Percentiles rank a stretch among this genome's conserved stretches.
Conservation (phyloP, 345 rosid species). For the Gossypium mustelinum region DNA sequence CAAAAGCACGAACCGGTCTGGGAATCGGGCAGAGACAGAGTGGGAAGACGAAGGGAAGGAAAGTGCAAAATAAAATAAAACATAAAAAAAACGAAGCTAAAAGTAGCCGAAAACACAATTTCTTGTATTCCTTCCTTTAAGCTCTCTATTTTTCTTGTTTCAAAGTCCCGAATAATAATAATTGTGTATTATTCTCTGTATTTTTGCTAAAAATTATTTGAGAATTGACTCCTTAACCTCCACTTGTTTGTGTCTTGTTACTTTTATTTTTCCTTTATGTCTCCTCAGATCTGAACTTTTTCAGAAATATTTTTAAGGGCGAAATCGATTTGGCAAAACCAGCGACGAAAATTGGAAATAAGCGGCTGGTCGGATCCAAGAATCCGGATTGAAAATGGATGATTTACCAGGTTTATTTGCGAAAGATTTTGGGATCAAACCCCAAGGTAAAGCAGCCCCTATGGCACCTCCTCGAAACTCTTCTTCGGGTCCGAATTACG, state of each 20-base stretch:
- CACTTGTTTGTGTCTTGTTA: background rate
- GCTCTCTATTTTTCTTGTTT: background rate
- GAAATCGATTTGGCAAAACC: background rate
- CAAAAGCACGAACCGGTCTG: background rate
- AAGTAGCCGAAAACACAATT: background rate
- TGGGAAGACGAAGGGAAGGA: background rate
- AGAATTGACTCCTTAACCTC: conserved; percentile 20
- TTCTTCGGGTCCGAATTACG: conserved; percentile 26
- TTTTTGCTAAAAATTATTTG: conserved; percentile 13
- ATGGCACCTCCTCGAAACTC: conserved; percentile 48
- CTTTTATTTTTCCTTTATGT: background rate
- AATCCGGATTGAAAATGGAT: conserved; percentile 38
- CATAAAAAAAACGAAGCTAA: background rate
- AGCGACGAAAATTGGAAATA: background rate
- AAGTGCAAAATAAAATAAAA: background rate
- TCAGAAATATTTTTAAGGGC: conserved; percentile 1
- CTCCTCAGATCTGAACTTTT: conserved; percentile 20
- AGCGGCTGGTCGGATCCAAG: conserved; percentile 4
- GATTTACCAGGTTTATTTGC: conserved; percentile 59
- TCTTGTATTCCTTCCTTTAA: background rate
- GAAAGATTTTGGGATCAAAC: conserved; percentile 63
- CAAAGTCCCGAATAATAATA: background rate
- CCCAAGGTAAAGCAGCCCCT: conserved; percentile 73
- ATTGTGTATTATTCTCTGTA: too few relatives aligned
- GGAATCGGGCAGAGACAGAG: conserved; percentile 2